Base-by-base conservation (phyloP, 2,329 filamentous ascomycete genomes). In the Diaporthe australafricana region DNA sequence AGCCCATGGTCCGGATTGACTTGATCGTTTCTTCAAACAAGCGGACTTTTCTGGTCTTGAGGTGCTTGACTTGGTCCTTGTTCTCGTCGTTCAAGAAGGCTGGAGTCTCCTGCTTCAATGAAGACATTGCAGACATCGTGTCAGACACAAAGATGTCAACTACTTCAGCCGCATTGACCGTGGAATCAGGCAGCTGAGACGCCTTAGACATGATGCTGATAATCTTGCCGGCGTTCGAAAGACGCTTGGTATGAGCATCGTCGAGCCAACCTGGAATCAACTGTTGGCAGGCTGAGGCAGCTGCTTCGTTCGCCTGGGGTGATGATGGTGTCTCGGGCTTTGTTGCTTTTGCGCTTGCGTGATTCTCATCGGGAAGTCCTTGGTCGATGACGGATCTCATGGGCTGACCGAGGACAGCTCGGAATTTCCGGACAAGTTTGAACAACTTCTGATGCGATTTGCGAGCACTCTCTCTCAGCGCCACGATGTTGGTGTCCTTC, bases 401-500 rank as follows among this genome's bases (percentile, higher is more conserved):
- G 6, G 95, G 90, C 79, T 95, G 93, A 25, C 91, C 91, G 22
- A 99, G 87, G 14, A 97, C 83, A 22, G 87, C 87, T 52, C 96
- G 91, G 83, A 98, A 99, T 83, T 98, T 98, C 70, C 94, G 89
- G 55, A 99, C 93, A 45, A 98, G 86, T 76, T 94, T 94, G 84
- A 98, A 98, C 2, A 99, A 88, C 81, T 98, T 98, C 77, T 93
- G 90, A 79, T 99, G 96, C 25, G 95, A 98, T 73, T 92, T 92
- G 77, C 93, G 92, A 1, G 96, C 95, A 81, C 96, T 98, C 78
- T 98, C 95, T 75, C 92, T 90, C 20, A 99, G 85, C 1, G 94
- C 94, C 60, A 92, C 92, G 74, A 99, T 97, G 78, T 98, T 99
- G 27, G 94, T 98, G 77, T 99, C 96, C 80, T 97, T 98, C 97